These are phyloP conservation scores for Euphorbia celastroides DNA, from an alignment of 441 rosid genomes.

Conservation along the genomic window DNA sequence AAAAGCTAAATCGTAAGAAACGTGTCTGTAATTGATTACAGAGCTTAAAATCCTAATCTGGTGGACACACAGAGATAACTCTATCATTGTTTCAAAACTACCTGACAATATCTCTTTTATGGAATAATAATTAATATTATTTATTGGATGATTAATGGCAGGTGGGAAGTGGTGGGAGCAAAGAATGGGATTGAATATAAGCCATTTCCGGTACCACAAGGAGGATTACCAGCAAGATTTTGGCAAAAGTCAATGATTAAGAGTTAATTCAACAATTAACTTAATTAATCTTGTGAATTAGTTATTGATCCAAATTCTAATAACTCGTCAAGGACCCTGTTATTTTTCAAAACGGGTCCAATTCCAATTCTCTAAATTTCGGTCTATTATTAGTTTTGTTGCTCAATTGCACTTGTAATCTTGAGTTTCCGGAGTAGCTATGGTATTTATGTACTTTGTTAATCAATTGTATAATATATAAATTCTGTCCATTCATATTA, in stretches of 20 bases:
- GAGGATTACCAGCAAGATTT: constrained; percentile 74
- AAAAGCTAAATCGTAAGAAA: too few species aligned
- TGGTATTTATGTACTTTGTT: too few species aligned
- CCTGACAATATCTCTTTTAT: too few species aligned
- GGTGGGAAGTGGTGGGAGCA: constrained; percentile 74
- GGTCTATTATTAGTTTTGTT: neutral
- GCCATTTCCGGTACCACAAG: constrained; percentile 82
- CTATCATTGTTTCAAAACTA: too few species aligned
- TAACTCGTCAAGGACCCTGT: neutral
- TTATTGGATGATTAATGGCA: constrained; percentile 25
- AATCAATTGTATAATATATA: too few species aligned
- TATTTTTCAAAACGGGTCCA: neutral
- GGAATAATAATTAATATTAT: too few species aligned
- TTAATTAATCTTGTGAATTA: neutral
- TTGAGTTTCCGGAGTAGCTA: too few species aligned
- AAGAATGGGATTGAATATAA: constrained; percentile 62
- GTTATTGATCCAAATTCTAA: too few species aligned
- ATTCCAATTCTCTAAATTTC: neutral
- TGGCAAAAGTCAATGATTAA: constrained; percentile 24
- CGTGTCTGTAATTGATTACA: too few species aligned
- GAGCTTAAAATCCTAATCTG: too few species aligned
- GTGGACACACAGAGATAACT: too few species aligned
- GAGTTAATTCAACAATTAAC: neutral
- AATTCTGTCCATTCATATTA: too few species aligned
- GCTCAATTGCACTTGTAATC: neutral